phyloP scores from a whole-genome alignment of 805 yeast genomes.

The Metschnikowia proteae region DNA sequence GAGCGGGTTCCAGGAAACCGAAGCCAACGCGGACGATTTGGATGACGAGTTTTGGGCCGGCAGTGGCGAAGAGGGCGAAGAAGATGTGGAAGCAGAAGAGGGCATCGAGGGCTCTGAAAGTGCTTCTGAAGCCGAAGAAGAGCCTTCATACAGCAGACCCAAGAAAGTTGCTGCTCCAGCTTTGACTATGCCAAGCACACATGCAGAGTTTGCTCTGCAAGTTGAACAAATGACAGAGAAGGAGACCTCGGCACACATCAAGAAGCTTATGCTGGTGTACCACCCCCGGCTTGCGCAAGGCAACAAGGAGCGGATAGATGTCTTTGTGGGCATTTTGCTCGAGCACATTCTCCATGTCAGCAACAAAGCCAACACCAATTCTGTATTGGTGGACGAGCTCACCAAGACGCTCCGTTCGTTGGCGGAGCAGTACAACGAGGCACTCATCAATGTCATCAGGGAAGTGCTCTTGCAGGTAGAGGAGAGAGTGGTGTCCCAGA shows the following conservation, averaged over 20 bases:
- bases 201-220: constrained; percentile 29
- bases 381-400: constrained; percentile 39
- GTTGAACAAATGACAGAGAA: constrained; percentile 31
- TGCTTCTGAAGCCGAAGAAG: constrained; percentile 42
- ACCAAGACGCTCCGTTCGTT: constrained; percentile 49
- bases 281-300: constrained; percentile 81
- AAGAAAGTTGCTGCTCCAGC: constrained; percentile 9
- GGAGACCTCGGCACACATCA: constrained; percentile 47
- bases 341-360: constrained; percentile 54
- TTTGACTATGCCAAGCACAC: constrained; percentile 29
- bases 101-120: constrained; percentile 36
- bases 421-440: constrained; percentile 61
- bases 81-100: constrained; percentile 60
- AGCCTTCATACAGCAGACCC: constrained; percentile 20
- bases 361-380: constrained; percentile 14
- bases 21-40: constrained; percentile 63
- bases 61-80: constrained; percentile 53
- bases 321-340: constrained; percentile 59
- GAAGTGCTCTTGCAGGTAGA: constrained; percentile 53
- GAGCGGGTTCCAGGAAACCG: constrained; percentile 56
- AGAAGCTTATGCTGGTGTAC: constrained; percentile 53
- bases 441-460: constrained; percentile 61
- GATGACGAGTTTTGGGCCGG: constrained; percentile 65
- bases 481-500: constrained; percentile 39
- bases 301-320: constrained; percentile 69